Evolutionary conservation across 1,284 basidiomycete genomes (phyloP).

Genomic region (Tilletiaria anomala): DNA sequence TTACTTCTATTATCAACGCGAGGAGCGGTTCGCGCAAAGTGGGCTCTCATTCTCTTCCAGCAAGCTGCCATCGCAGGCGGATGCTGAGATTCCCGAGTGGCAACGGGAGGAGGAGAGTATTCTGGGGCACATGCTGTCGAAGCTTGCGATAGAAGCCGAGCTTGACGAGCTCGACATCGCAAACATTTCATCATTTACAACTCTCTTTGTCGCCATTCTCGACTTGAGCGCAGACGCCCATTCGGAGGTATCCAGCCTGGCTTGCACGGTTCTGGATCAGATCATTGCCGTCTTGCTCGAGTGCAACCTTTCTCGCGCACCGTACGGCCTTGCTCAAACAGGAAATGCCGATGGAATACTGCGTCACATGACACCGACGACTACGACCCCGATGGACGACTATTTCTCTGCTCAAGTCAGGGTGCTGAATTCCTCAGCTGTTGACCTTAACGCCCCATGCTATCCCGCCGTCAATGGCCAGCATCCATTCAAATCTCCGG

Average conservation of each 20-base stretch:
- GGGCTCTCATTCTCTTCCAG: too few relatives aligned
- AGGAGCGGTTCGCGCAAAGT: too few relatives aligned
- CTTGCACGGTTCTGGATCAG: constrained; percentile 82
- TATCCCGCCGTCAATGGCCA: too few relatives aligned
- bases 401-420: too few relatives aligned
- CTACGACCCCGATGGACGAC: too few relatives aligned
- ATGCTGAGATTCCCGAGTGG: not conserved
- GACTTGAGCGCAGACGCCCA: constrained; percentile 88
- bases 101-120: constrained; percentile 55
- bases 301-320: constrained; percentile 68
- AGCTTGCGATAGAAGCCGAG: constrained; percentile 49
- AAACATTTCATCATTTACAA: constrained; percentile 74
- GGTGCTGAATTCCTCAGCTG: too few relatives aligned
- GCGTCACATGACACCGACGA: too few relatives aligned
- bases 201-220: constrained; percentile 74
- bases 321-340: too few relatives aligned
- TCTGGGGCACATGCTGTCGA: constrained; percentile 54
- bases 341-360: too few relatives aligned
- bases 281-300: constrained; percentile 75
- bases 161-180: constrained; percentile 64
- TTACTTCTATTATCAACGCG: constrained; percentile 80
- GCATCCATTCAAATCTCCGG: too few relatives aligned
- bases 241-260: constrained; percentile 75
- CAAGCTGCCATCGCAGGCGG: too few relatives aligned
- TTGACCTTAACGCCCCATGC: too few relatives aligned